These are phyloP conservation scores for Triglochin maritima DNA, from an alignment of 106 monocot species.

Conservation along the genomic window DNA sequence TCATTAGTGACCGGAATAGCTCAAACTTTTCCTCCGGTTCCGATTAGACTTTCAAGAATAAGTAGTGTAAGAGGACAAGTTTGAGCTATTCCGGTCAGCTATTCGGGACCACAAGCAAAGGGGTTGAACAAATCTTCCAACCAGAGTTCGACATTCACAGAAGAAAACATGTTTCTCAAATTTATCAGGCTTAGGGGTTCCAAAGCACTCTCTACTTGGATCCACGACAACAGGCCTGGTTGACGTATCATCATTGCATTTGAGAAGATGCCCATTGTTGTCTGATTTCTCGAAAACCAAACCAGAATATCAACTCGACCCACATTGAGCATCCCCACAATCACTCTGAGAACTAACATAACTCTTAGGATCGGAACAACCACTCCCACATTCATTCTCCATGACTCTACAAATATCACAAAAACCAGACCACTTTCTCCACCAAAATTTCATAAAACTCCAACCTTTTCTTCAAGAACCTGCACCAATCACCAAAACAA, in stretches of 20 bases:
- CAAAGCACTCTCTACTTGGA: too few relatives aligned
- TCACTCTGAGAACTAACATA: neutral
- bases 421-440: too few relatives aligned
- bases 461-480: too few relatives aligned
- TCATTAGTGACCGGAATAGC: slow-evolving; percentile 18
- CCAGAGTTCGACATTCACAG: slow-evolving; percentile 32
- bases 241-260: neutral
- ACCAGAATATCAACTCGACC: neutral
- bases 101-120: slow-evolving; percentile 54
- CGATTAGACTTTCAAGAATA: slow-evolving; percentile 8
- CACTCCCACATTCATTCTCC: too few relatives aligned
- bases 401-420: too few relatives aligned
- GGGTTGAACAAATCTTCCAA: slow-evolving; percentile 47
- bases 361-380: neutral
- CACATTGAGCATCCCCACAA: neutral
- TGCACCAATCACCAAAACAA: too few relatives aligned
- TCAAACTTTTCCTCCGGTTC: slow-evolving; percentile 12
- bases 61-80: too few relatives aligned
- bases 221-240: too few relatives aligned
- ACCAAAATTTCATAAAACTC: too few relatives aligned
- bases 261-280: too few relatives aligned
- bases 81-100: too few relatives aligned
- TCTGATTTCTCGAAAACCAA: neutral
- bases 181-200: slow-evolving; percentile 8
- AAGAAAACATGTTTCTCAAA: slow-evolving; percentile 12